Evolutionary conservation across 345 rosid species (phyloP), one percentile per base, ranked within the genome.

Genomic region (Aethionema arabicum): DNA sequence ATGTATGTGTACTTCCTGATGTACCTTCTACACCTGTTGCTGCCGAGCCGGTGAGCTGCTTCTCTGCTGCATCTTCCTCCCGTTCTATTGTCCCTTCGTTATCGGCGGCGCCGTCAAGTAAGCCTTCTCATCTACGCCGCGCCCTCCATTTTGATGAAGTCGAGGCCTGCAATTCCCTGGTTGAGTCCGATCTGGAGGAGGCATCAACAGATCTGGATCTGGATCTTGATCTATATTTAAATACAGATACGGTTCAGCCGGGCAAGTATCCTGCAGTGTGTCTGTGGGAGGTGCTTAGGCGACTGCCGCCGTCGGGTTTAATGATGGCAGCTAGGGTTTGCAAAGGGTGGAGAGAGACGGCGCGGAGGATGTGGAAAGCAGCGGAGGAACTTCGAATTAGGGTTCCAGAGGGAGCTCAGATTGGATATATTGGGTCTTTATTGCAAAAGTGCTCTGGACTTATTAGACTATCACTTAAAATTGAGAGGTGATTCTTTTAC

Each of bases 321-420:
- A 35, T 86, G 74, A 74, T 81, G 79, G 89, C 96, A 52, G 95
- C 89, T 16, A 72, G 75, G 68, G 99, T 90, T 53, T 95, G 99
- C 50, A 84, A 73, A 65, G 86, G 89, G 11, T 95, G 99, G 99
- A 80, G 95, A 55, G 97, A 83, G 58, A 80, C 90, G 0, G 36
- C 89, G 32, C 83, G 77, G 81, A 78, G 75, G 76, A 65, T 95
- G 56, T 95, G 97, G 99, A 82, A 78, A 69, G 92, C 87, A 47
- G 88, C 95, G 32, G 92, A 85, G 72, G 96, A 86, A 82, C 83
- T 88, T 45, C 73, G 87, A 51, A 81, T 95, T 65, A 79, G 75
- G 74, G 89, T 95, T 73, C 95, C 97, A 3, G 65, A 60, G 47
- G 59, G 71, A 55, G 82, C 92, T 58, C 85, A 85, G 80, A 74